phyloP scores from a whole-genome alignment of 2,329 filamentous ascomycete species.

The Meredithiella fracta region DNA sequence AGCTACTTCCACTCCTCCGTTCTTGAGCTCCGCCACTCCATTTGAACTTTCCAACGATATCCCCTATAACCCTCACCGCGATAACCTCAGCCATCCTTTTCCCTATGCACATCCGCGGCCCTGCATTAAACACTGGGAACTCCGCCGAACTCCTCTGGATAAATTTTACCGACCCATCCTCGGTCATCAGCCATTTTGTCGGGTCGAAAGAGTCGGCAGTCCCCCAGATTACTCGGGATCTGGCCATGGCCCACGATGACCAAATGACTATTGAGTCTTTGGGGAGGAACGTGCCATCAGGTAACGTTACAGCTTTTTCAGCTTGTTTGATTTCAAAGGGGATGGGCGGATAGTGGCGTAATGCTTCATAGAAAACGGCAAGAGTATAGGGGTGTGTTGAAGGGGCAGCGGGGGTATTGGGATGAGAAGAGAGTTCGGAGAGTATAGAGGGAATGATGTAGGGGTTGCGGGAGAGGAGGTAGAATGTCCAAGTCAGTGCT shows the following conservation, averaged over 20 bases:
- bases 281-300: constrained; percentile 44
- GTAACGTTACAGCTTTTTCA: constrained; percentile 33
- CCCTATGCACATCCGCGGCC: constrained; percentile 42
- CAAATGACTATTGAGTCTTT: constrained; percentile 39
- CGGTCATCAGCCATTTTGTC: constrained; percentile 33
- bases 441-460: constrained; percentile 26
- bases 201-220: constrained; percentile 40
- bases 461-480: constrained; percentile 39
- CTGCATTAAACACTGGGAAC: constrained; percentile 50
- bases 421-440: constrained; percentile 16
- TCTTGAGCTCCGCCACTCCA: constrained; percentile 25
- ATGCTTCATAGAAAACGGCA: constrained; percentile 44
- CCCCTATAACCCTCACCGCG: constrained; percentile 38
- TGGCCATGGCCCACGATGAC: constrained; percentile 49
- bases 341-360: constrained; percentile 47
- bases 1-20: constrained; percentile 32
- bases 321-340: constrained; percentile 51
- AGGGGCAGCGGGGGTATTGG: neutral
- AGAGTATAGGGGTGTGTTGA: constrained; percentile 36
- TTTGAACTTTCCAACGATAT: constrained; percentile 33
- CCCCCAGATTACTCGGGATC: constrained; percentile 40
- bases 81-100: constrained; percentile 49
- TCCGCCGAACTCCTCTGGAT: constrained; percentile 32
- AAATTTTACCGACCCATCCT: constrained; percentile 23
- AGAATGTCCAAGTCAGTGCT: constrained; percentile 47